Evolutionary conservation across 2,329 filamentous ascomycete species (phyloP).

Genomic region (Diaporthe sp.): DNA sequence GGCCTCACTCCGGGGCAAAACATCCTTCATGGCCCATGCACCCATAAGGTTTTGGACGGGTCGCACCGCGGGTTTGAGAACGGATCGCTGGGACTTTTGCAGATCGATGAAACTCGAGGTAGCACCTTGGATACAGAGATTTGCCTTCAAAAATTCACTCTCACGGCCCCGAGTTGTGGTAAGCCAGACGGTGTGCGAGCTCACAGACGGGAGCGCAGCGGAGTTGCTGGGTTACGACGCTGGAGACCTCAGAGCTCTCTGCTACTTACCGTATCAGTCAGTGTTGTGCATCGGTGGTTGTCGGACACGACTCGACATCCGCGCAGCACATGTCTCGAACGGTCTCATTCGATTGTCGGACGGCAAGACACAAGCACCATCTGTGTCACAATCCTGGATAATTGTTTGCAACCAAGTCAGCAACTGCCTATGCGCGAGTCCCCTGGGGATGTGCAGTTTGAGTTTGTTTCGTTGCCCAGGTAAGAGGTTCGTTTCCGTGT

Average conservation of each 20-base stretch:
- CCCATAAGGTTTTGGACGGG: conserved; percentile 18
- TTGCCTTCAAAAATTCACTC: background rate
- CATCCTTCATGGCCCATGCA: conserved; percentile 1
- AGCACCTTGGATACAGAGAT: background rate
- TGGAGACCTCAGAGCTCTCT: background rate
- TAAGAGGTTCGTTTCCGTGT: conserved; percentile 1
- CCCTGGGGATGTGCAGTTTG: background rate
- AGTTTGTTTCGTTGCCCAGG: conserved; percentile 5
- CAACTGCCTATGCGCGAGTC: background rate
- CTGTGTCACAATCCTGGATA: conserved; percentile 8
- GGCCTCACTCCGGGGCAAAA: background rate
- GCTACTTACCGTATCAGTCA: conserved; percentile 1
- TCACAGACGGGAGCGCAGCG: background rate
- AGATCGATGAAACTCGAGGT: conserved; percentile 20
- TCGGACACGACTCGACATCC: conserved; percentile 5
- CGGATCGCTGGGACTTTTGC: background rate
- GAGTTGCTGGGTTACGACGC: background rate
- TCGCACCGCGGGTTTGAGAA: conserved; percentile 25
- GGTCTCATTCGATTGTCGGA: conserved; percentile 18
- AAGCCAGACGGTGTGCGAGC: background rate
- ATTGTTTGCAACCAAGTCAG: conserved; percentile 21
- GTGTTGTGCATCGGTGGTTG: conserved; percentile 10
- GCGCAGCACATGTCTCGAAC: conserved; percentile 20
- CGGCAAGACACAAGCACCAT: conserved; percentile 18
- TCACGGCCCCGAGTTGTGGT: background rate